phyloP scores from a whole-genome alignment of 345 rosid genomes.

The Brassica juncea region DNA sequence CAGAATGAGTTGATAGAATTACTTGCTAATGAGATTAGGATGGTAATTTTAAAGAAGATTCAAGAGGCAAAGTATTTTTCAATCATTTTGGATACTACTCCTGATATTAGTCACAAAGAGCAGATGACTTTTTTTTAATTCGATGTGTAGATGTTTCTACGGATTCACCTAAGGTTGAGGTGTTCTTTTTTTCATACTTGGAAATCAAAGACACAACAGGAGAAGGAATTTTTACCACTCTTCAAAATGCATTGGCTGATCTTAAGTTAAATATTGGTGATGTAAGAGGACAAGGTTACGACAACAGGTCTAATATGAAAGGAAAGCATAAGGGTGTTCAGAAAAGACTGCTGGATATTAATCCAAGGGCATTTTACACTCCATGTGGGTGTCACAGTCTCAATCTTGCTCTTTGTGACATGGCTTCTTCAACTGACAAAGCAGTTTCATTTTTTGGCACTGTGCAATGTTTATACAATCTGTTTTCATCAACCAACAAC shows the following conservation, averaged over 20 bases:
- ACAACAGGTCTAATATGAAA: background rate
- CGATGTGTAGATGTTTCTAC: background rate
- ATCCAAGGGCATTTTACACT: background rate
- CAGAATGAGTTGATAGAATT: background rate
- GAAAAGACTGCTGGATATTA: background rate
- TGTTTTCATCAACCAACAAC: conserved; percentile 3
- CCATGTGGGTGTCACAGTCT: background rate
- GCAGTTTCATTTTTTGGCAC: background rate
- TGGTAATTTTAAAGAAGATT: background rate
- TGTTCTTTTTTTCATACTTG: background rate
- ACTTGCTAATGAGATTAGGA: background rate
- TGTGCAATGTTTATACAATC: background rate
- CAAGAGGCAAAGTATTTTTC: background rate
- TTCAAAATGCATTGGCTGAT: background rate
- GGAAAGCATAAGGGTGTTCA: background rate
- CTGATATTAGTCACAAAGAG: background rate
- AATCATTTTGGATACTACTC: background rate
- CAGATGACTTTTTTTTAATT: background rate
- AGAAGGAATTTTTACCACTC: background rate
- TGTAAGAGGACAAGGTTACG: background rate
- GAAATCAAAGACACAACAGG: background rate
- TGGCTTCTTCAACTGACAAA: background rate
- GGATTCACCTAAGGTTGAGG: background rate
- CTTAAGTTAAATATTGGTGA: background rate
- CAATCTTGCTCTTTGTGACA: background rate